phyloP scores from a whole-genome alignment of 257 asterid genomes.

The Penstemon barbatus region DNA sequence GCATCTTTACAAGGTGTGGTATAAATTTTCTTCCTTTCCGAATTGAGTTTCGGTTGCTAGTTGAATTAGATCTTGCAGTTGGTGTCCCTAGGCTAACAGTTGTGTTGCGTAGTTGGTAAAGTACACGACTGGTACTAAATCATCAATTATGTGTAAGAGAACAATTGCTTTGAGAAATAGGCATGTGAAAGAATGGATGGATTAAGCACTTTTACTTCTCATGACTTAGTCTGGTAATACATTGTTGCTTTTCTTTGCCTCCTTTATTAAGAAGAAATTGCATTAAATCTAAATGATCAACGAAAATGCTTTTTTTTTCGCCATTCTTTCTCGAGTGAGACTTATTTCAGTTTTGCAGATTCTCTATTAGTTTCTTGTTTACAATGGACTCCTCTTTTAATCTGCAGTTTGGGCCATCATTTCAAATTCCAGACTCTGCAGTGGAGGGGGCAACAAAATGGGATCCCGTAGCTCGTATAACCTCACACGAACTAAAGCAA shows the following conservation, averaged over 20 bases:
- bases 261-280: background rate
- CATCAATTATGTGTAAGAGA: background rate
- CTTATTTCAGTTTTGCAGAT: constrained; percentile 17
- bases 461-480: constrained; percentile 53
- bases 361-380: constrained; percentile 9
- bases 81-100: background rate
- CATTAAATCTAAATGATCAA: background rate
- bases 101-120: background rate
- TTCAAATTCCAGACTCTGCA: constrained; percentile 41
- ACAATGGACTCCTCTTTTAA: constrained; percentile 10
- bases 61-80: background rate
- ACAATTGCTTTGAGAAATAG: background rate
- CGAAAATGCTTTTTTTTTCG: background rate
- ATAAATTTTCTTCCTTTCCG: constrained; percentile 19
- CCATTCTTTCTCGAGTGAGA: background rate
- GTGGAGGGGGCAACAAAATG: constrained; percentile 74
- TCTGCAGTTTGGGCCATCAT: constrained; percentile 45
- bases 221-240: background rate
- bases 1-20: constrained; percentile 50
- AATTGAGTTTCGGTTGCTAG: constrained; percentile 1
- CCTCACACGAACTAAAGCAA: constrained; percentile 35
- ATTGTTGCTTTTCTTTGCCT: background rate
- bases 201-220: background rate
- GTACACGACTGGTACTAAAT: background rate
- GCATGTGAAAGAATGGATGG: no score